Percentiles rank a stretch among this genome's conserved stretches.
Evolutionary conservation across 2,329 filamentous ascomycete genomes (phyloP).

Genomic region (Rutstroemia sp.): DNA sequence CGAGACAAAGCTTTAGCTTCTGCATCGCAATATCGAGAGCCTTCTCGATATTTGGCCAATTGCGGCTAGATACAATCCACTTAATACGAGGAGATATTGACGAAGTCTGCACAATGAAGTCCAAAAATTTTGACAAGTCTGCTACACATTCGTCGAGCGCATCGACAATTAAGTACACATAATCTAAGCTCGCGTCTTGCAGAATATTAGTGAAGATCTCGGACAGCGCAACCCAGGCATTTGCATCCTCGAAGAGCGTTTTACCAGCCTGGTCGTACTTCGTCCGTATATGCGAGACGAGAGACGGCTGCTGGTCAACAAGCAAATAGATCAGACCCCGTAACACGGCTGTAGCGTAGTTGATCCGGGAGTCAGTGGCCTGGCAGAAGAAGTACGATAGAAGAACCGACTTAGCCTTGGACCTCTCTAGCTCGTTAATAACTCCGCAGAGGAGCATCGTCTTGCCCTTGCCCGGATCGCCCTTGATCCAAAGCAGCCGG

Average conservation of each 20-base stretch:
- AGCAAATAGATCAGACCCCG: constrained; percentile 2
- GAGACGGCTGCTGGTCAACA: background rate
- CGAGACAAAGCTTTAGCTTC: background rate
- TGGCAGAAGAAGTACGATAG: constrained; percentile 4
- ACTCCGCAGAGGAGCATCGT: constrained; percentile 1
- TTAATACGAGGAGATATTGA: background rate
- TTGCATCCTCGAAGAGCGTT: background rate
- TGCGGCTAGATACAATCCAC: background rate
- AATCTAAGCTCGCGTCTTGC: background rate
- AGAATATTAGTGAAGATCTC: background rate
- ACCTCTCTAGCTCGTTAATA: background rate
- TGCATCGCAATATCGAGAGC: background rate
- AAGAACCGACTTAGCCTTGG: background rate
- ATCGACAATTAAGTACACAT: background rate
- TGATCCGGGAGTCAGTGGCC: background rate
- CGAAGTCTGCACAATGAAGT: background rate
- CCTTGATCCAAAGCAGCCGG: constrained; percentile 1
- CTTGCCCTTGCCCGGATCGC: constrained; percentile 1
- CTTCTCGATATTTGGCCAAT: background rate
- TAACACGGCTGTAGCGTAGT: background rate
- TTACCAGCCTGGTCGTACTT: background rate
- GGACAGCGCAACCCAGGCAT: background rate
- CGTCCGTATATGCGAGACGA: background rate
- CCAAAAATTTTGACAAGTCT: background rate
- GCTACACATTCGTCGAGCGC: background rate